Evolutionary conservation across 2,329 filamentous ascomycete genomes (phyloP), one percentile per base, ranked within the genome.

Genomic region (Nemania sp.): DNA sequence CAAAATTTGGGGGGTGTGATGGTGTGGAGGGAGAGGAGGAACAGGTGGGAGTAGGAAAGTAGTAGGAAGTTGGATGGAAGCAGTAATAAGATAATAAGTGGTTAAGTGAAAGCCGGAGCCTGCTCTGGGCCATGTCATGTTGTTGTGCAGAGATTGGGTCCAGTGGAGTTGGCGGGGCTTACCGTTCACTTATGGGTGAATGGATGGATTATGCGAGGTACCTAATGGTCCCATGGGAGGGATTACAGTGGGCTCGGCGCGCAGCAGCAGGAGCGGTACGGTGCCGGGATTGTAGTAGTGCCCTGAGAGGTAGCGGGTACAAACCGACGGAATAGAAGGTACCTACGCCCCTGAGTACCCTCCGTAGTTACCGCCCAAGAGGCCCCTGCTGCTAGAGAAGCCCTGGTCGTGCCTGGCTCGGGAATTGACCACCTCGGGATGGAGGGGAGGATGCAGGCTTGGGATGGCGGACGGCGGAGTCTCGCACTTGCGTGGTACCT

Each of bases 21-120:
- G 33, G 44, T 43, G 56, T 42, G 47, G 47, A 36, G 49, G 20
- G 48, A 15, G 47, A 28, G 36, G 30, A 33, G 46, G 30, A 43
- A 30, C 22, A 49, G 56, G 51, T 49, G 39, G 54, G 34, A 12
- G 50, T 20, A 31, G 37, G 22, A 47, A 41, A 54, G 46, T 30
- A 46, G 34, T 24, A 47, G 34, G 31, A 49, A 45, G 47, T 44
- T 44, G 49, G 56, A 54, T 47, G 57, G 51, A 36, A 36, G 46
- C 33, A 49, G 64, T 61, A 59, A 59, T 34, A 48, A 50, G 42
- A 49, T 40, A 52, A 40, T 42, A 46, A 49, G 44, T 53, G 30
- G 40, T n/a, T 40, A 24, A 51, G 40, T 23, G 34, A 17, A 40
- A 34, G 40, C 39, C 43, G 24, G 51, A 49, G 24, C 42, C 24